Evolutionary conservation across 305 asterid genomes (phyloP).

Genomic region (Plantago coronopus): DNA sequence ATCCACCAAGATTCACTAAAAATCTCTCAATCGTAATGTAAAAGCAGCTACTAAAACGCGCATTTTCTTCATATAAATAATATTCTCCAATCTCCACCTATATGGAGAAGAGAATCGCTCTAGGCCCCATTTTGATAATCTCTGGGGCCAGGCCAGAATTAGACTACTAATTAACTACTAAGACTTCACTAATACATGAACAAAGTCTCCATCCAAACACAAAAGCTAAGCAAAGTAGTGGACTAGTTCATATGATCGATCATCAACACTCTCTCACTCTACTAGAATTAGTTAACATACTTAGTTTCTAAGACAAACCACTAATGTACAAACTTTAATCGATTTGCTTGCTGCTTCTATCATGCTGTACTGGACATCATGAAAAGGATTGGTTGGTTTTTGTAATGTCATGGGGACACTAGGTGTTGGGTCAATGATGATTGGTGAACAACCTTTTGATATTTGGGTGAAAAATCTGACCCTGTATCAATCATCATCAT

Average conservation of each 20-base stretch:
- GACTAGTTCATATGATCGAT: slow-evolving; percentile 27
- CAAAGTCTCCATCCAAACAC: slow-evolving; percentile 41
- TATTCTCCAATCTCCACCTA: slow-evolving; percentile 38
- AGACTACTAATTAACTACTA: slow-evolving; percentile 8
- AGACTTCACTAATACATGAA: slow-evolving; percentile 25
- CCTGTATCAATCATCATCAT: slow-evolving; percentile 25
- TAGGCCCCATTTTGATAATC: slow-evolving; percentile 42
- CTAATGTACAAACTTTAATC: slow-evolving; percentile 41
- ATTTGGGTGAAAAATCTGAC: slow-evolving; percentile 46
- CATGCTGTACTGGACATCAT: slow-evolving; percentile 20
- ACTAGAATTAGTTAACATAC: slow-evolving; percentile 45
- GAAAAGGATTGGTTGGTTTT: slow-evolving; percentile 28
- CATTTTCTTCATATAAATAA: no score
- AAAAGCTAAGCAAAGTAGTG: slow-evolving; percentile 29
- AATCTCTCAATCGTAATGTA: slow-evolving; percentile 19
- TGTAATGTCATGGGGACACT: slow-evolving; percentile 27
- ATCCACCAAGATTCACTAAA: slow-evolving; percentile 52
- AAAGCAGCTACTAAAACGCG: slow-evolving; percentile 15
- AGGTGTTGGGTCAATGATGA: slow-evolving; percentile 54
- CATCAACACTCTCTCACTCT: slow-evolving; percentile 33
- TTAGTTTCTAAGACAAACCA: slow-evolving; percentile 60
- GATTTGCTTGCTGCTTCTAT: background rate
- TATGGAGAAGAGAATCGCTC: slow-evolving; percentile 48
- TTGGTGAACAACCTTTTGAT: slow-evolving; percentile 71
- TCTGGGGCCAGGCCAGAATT: slow-evolving; percentile 34